Evolutionary conservation across 2,329 filamentous ascomycete genomes (phyloP).

Genomic region (Botrytis hyacinthi): DNA sequence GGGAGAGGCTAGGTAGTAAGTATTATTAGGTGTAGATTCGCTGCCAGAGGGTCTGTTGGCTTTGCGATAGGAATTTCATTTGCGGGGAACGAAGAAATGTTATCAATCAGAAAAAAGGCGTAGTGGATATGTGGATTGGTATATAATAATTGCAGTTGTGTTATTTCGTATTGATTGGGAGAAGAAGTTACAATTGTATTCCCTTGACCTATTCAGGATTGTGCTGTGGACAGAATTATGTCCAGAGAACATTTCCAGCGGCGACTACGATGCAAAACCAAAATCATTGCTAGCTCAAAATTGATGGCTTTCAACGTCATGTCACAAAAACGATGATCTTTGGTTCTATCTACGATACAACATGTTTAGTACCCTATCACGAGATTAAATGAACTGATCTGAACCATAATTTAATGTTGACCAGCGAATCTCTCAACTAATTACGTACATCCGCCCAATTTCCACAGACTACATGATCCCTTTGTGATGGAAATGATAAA

Average conservation of each 20-base stretch:
- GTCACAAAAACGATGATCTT: not conserved
- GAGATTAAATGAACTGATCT: not conserved
- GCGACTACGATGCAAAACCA: not conserved
- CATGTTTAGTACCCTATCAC: not conserved
- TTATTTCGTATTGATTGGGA: not conserved
- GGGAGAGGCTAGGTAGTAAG: not conserved
- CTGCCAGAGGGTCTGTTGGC: not conserved
- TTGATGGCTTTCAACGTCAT: not conserved
- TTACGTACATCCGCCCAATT: not conserved
- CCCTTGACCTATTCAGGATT: not conserved
- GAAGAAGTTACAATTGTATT: not conserved
- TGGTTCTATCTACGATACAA: not conserved
- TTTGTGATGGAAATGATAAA: not conserved
- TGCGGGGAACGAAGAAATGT: not conserved
- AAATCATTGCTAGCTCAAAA: not conserved
- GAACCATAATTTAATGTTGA: not conserved
- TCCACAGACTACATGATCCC: no score
- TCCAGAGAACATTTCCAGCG: not conserved
- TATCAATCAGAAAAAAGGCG: not conserved
- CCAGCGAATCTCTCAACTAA: not conserved
- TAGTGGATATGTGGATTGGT: not conserved
- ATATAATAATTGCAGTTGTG: not conserved
- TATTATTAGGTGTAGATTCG: not conserved
- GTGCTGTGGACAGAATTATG: not conserved
- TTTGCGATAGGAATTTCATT: not conserved